Evolutionary conservation across 179 eudicot species (phyloP).

Genomic region (Actinidia arguta): DNA sequence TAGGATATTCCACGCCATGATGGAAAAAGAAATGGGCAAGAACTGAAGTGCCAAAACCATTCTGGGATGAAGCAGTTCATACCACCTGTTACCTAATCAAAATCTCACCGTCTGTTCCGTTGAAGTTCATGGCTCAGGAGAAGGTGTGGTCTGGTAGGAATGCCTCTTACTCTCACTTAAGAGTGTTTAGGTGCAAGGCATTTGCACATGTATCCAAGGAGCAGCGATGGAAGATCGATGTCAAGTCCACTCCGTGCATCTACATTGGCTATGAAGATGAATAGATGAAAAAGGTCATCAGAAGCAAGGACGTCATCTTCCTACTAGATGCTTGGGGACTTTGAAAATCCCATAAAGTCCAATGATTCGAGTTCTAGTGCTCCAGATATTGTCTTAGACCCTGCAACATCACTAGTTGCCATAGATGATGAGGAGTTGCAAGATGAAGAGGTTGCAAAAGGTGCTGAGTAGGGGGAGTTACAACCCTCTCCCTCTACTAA

Average conservation of each 20-base stretch:
- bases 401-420: background rate
- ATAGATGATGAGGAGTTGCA: background rate
- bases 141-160: background rate
- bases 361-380: background rate
- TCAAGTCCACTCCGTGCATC: background rate
- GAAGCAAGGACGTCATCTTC: slow-evolving; percentile 4
- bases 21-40: no score
- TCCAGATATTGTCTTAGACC: background rate
- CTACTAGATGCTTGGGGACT: no score
- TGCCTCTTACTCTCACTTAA: no score
- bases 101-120: background rate
- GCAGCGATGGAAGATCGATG: background rate
- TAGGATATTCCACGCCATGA: no score
- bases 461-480: background rate
- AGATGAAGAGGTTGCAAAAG: background rate
- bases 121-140: background rate
- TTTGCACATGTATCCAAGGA: background rate
- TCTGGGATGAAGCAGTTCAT: background rate
- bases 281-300: background rate
- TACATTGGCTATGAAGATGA: background rate
- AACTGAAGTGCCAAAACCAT: slow-evolving; percentile 8
- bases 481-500: background rate
- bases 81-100: background rate
- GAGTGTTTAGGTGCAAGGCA: slow-evolving; percentile 20
- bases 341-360: background rate